These are phyloP conservation scores for Coemansia sp. DNA, from an alignment of 371 early-diverging fungal species.

Conservation along the genomic window DNA sequence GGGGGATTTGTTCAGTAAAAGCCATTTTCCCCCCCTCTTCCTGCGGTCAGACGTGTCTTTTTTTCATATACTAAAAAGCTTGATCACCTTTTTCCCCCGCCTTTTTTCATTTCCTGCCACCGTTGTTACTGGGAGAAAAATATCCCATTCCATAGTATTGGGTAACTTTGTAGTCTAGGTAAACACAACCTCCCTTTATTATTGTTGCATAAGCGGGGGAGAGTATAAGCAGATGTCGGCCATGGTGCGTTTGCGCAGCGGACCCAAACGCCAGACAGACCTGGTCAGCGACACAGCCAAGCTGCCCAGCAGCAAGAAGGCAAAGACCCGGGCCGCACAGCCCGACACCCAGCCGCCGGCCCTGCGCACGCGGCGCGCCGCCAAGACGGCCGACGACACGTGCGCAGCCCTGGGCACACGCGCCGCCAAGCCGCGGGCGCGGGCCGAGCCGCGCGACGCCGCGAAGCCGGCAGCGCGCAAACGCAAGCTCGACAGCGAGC, in stretches of 20 bases:
- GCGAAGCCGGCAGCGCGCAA: not conserved
- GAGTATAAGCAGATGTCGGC: conserved; percentile 25
- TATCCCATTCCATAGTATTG: no score
- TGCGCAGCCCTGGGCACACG: no score
- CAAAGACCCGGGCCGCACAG: conserved; percentile 6
- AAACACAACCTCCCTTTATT: not conserved
- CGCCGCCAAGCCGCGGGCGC: no score
- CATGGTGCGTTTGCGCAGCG: conserved; percentile 42
- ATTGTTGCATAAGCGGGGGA: not conserved
- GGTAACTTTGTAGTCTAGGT: not conserved
- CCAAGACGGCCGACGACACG: no score
- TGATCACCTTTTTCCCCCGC: not conserved
- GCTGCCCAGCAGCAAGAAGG: conserved; percentile 12
- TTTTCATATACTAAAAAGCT: not conserved
- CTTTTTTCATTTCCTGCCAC: not conserved
- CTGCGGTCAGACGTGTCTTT: conserved; percentile 7
- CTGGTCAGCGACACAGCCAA: not conserved
- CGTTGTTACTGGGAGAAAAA: not conserved
- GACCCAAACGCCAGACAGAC: conserved; percentile 26
- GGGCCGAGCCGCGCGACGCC: no score
- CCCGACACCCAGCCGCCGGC: no score
- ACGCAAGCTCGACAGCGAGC: conserved; percentile 9
- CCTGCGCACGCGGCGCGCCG: no score
- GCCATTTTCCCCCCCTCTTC: not conserved
- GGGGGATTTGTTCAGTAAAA: not conserved